Conservation (phyloP, 768 basidiomycete species). For the Pleurotus salmoneostramineus region DNA sequence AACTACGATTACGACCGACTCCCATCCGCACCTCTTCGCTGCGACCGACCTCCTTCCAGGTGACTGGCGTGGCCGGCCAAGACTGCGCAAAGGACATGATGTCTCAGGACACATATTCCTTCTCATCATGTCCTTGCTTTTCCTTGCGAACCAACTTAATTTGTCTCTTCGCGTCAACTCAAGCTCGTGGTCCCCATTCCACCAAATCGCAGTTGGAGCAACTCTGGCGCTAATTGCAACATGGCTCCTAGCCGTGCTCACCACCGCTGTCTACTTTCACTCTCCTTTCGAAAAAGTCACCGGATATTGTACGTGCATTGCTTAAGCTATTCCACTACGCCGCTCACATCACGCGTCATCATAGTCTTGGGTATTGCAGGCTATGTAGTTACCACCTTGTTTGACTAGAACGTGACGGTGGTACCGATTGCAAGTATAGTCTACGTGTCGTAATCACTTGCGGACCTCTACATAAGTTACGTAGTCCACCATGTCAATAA, state of each 20-base stretch:
- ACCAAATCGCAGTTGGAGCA: slow-evolving; percentile 42
- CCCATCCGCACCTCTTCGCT: slow-evolving; percentile 65
- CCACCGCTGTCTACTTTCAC: slow-evolving; percentile 91
- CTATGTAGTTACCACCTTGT: slow-evolving; percentile 16
- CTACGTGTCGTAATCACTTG: too few species aligned
- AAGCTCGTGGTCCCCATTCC: slow-evolving; percentile 35
- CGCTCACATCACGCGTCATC: slow-evolving; percentile 5
- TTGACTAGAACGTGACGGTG: background rate
- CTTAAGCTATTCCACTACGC: slow-evolving; percentile 2
- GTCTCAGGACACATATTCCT: slow-evolving; percentile 94
- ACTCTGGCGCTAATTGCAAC: slow-evolving; percentile 48
- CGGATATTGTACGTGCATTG: slow-evolving; percentile 81
- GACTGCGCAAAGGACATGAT: slow-evolving; percentile 81
- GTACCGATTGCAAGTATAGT: too few species aligned
- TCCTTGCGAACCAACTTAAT: slow-evolving; percentile 73
- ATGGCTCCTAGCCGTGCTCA: slow-evolving; percentile 73
- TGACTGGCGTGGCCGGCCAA: slow-evolving; percentile 48
- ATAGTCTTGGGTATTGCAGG: slow-evolving; percentile 25
- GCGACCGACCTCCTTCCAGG: slow-evolving; percentile 23
- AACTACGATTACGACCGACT: slow-evolving; percentile 46
- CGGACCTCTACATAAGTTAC: background rate
- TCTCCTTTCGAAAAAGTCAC: slow-evolving; percentile 82
- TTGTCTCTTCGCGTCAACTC: slow-evolving; percentile 39
- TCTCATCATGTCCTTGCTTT: slow-evolving; percentile 72
- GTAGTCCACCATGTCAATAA: slow-evolving; percentile 33